A percentile compares a stretch with the other conserved stretches of the same genome.
phyloP scores from a whole-genome alignment of 2,329 filamentous ascomycete genomes.

The Ophiocordyceps camponoti-floridani region DNA sequence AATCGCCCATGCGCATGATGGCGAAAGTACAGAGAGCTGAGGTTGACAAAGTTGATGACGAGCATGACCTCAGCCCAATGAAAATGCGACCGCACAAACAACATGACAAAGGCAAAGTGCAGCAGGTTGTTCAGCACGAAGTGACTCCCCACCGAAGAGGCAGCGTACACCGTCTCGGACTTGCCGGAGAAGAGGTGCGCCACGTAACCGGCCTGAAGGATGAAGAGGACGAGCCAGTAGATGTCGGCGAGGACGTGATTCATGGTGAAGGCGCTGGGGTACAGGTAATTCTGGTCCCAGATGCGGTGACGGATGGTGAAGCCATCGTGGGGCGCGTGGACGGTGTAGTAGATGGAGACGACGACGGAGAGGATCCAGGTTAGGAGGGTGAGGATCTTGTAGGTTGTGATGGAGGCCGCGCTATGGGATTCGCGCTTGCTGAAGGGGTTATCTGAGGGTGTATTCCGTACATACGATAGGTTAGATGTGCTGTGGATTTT shows the following conservation, averaged over 20 bases:
- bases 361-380: conserved; percentile 61
- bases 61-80: conserved; percentile 59
- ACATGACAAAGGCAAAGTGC: conserved; percentile 64
- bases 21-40: conserved; percentile 63
- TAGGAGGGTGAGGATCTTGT: conserved; percentile 58
- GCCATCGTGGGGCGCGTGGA: conserved; percentile 46
- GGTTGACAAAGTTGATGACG: conserved; percentile 67
- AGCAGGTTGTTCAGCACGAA: conserved; percentile 78
- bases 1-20: conserved; percentile 53
- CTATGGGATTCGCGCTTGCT: conserved; percentile 49
- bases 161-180: conserved; percentile 42
- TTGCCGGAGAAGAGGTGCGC: conserved; percentile 57
- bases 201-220: conserved; percentile 61
- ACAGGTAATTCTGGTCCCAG: conserved; percentile 53
- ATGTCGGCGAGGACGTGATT: conserved; percentile 46
- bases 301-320: conserved; percentile 42
- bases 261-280: conserved; percentile 57
- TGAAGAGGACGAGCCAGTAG: conserved; percentile 65
- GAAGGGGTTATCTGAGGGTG: conserved; percentile 72
- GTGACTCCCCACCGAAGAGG: conserved; percentile 63
- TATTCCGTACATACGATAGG: too few species aligned
- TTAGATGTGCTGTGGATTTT: too few species aligned
- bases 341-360: conserved; percentile 56
- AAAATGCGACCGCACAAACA: conserved; percentile 65
- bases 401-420: conserved; percentile 42